Evolutionary conservation across 176 grass and related monocot genomes (phyloP), one percentile per base, ranked within the genome.

Genomic region (Eragrostis curvula): DNA sequence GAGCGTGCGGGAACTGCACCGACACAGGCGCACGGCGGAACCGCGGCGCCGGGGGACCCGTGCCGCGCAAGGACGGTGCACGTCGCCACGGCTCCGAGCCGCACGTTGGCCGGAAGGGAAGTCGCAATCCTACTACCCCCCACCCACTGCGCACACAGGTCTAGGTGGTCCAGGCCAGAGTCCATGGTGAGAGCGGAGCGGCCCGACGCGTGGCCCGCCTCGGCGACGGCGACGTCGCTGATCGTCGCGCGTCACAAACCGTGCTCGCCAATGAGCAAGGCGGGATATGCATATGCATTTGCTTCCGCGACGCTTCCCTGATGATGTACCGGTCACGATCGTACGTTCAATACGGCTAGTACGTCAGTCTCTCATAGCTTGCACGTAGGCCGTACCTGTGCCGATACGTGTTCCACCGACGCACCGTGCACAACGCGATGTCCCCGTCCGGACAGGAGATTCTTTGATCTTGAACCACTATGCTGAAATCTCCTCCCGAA

Each of bases 361-460:
- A 18, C 46, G 69, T 72, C 70, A 13, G 13, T 50, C 29, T 27
- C 68, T 1, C 21, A 52, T 9, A 10, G n/a, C 76, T 20, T 48
- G 41, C 13, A 5, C 7, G 18, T 76, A 48, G 40, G 25, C 41
- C 28, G 21, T 71, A 45, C 65, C 75, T 42, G 15, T 3, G 43
- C 36, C 40, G 55, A 41, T 51, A 71, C 83, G 66, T 85, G 74
- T 51, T 45, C n/a, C 3, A 69, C 28, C 28, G 44, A 73, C 69
- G 43, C 48, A 12, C 30, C 21, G 55, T 43, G 9, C 52, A 21
- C 3, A 43, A 21, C 25, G 40, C 30, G 18, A 0, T 13, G 82
- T 84, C 72, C 14, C 25, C 3, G 20, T 63, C 43, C 16, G 29
- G 41, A 18, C 27, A 5, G 28, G 42, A 59, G 7, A 58, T 45